A percentile compares a stretch with the other conserved stretches of the same genome.
Conservation (phyloP, 768 basidiomycete genomes). For the Leucocoprinus sp. region DNA sequence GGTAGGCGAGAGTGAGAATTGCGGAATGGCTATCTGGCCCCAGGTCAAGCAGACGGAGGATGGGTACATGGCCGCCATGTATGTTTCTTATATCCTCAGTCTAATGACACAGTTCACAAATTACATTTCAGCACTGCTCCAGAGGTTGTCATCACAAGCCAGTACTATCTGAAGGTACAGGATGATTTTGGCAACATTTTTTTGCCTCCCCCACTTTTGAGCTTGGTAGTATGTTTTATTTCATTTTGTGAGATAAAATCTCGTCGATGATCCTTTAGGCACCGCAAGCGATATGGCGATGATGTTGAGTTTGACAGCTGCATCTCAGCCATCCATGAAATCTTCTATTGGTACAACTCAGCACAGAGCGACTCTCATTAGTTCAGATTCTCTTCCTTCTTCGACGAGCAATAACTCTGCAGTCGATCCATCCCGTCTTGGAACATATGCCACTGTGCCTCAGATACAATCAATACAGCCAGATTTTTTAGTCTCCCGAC, state of each 20-base stretch:
- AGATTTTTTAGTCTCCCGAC: constrained; percentile 18
- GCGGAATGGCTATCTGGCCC: constrained; percentile 19
- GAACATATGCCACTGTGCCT: neutral
- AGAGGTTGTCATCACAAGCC: constrained; percentile 12
- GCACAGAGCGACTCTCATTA: neutral
- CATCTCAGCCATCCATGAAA: neutral
- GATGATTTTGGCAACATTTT: constrained; percentile 19
- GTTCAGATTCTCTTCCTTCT: neutral
- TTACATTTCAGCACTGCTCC: constrained; percentile 16
- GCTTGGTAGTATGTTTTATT: constrained; percentile 18
- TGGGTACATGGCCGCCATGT: constrained; percentile 20
- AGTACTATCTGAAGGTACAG: constrained; percentile 17
- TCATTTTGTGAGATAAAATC: neutral
- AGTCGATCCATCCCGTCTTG: constrained; percentile 1
- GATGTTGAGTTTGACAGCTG: neutral
- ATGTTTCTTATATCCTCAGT: constrained; percentile 2
- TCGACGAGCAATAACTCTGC: constrained; percentile 1
- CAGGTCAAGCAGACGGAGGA: constrained; percentile 15
- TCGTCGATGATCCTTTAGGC: neutral
- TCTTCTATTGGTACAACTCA: neutral
- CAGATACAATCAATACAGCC: constrained; percentile 1
- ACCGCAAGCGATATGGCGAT: neutral
- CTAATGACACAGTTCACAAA: neutral
- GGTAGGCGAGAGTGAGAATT: constrained; percentile 8
- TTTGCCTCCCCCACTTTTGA: constrained; percentile 21